Base-by-base conservation (phyloP, 1,139 yeast species). In the Candida sanyaensis region DNA sequence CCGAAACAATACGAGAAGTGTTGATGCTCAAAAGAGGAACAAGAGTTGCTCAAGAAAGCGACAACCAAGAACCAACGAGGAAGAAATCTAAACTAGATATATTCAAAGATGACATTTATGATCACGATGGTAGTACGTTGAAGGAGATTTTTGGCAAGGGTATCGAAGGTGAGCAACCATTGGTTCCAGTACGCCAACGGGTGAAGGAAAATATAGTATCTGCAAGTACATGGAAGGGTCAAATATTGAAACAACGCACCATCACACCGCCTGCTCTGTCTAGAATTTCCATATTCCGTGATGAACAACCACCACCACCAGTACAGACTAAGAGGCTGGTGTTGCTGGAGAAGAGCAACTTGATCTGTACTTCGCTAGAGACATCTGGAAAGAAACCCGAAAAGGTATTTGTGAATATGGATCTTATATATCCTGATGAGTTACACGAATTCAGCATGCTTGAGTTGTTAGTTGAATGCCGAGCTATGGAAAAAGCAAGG, bases 201-300 rank as follows among this genome's bases (percentile, higher is more conserved):
- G 73, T 73, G 44, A 88, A 88, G 61, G 97, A 90, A 61, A 90
- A 90, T 57, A 66, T 66, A 1, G 48, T 81, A 33, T 69, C 71
- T 2, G 75, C 92, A 0, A 71, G 68, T n/a, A 80, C 86, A 0
- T 86, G 95, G 90, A 70, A 70, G 1, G 95, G 93, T 0, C 86
- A 86, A 58, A 72, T 70, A 0, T 53, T 85, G 30, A 66, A 65
- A 24, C 86, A 80, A 57, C 65, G 60, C 37, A 51, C 44, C 5
- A 49, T 53, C 0, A 36, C 36, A 13, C 37, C 30, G 23, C 23
- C 43, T 5, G 21, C 42, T 5, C 12, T 38, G 29, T 42, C 46
- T 6, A 63, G 61, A 44, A 54, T 63, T 11, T 58, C 51, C 31
- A 60, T 63, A 6, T 63, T 55, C 44, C 51, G 52, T n/a, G 52